Evolutionary conservation across 2,329 filamentous ascomycete genomes (phyloP).

Genomic region (Calonectria hongkongensis): DNA sequence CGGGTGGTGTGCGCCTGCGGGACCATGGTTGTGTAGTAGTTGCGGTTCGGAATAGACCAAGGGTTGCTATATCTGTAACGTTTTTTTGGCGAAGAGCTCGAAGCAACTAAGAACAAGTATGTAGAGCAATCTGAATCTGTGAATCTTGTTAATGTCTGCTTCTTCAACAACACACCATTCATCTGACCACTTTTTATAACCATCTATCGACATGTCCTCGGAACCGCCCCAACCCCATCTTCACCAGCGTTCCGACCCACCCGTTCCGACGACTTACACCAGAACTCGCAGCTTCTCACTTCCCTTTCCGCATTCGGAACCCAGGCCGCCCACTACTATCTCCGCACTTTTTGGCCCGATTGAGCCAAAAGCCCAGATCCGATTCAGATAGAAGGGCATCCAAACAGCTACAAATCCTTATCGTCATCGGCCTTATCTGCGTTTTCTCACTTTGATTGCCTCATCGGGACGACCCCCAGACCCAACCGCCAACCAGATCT

Average conservation of each 20-base stretch:
- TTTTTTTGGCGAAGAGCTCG: neutral
- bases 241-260: neutral
- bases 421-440: conserved; percentile 10
- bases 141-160: neutral
- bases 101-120: neutral
- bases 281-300: conserved; percentile 18
- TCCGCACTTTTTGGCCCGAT: conserved; percentile 6
- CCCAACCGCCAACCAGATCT: conserved; percentile 11
- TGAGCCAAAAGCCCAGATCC: conserved; percentile 1
- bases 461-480: conserved; percentile 24
- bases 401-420: conserved; percentile 1
- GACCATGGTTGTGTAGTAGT: conserved; percentile 8
- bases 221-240: conserved; percentile 8
- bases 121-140: neutral
- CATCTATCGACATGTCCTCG: neutral
- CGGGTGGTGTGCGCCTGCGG: conserved; percentile 21
- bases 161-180: neutral
- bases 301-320: conserved; percentile 24
- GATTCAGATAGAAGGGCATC: neutral
- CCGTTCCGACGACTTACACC: conserved; percentile 22
- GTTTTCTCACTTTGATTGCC: conserved; percentile 40
- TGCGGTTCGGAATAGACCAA: neutral
- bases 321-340: neutral
- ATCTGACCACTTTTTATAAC: conserved; percentile 21
- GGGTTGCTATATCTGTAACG: neutral